phyloP scores from a whole-genome alignment of 1,284 basidiomycete species.

The Pulveroboletus sp. region DNA sequence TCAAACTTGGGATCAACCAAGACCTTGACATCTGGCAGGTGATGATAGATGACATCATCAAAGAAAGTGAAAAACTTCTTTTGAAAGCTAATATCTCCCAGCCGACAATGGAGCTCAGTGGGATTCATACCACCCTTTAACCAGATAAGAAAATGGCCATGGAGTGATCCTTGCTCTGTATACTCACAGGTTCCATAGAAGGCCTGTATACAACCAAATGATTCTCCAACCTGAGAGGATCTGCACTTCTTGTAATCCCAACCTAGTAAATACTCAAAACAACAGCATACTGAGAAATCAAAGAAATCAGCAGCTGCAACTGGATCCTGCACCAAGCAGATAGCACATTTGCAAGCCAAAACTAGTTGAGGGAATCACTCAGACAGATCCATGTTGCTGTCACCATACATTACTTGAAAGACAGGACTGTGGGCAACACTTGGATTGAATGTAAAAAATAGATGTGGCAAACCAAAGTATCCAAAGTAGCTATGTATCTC shows the following conservation, averaged over 20 bases:
- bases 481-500: neutral
- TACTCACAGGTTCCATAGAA: neutral
- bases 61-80: neutral
- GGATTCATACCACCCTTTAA: neutral
- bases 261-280: neutral
- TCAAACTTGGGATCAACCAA: neutral
- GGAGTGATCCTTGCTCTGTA: too few relatives aligned
- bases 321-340: conserved; percentile 4
- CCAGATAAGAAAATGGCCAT: neutral
- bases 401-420: neutral
- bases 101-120: neutral
- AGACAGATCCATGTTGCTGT: conserved; percentile 1
- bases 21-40: neutral
- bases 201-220: neutral
- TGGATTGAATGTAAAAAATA: conserved; percentile 1
- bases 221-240: neutral
- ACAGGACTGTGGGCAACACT: too few relatives aligned
- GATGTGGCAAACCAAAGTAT: conserved; percentile 8
- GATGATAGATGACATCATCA: neutral
- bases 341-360: neutral
- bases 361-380: conserved; percentile 1
- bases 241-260: neutral
- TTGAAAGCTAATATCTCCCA: neutral
- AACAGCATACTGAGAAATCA: too few relatives aligned
- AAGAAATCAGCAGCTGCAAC: neutral